Conservation (phyloP, 2,329 filamentous ascomycete genomes). For the Nothomitra cinnamomea region DNA sequence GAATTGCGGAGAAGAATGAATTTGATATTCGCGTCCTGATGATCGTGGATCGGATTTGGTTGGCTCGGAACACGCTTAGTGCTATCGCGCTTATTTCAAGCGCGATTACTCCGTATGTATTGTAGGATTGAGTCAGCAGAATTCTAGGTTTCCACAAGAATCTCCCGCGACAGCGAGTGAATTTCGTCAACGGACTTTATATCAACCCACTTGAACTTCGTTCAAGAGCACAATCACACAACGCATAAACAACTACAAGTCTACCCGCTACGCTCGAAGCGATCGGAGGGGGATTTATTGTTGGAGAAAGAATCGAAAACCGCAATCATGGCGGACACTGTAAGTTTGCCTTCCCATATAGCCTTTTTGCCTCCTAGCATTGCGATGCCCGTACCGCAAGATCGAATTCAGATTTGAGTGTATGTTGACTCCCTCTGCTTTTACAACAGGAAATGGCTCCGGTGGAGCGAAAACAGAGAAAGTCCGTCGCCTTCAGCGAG, state of each 20-base stretch:
- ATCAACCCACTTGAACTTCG: no score
- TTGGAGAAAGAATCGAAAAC: conserved; percentile 7
- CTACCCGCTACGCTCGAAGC: no score
- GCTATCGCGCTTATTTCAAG: conserved; percentile 1
- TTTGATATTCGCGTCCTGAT: no score
- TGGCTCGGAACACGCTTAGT: not conserved
- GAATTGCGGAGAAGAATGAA: no score
- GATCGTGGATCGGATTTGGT: no score
- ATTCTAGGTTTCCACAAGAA: not conserved
- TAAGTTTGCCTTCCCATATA: conserved; percentile 12
- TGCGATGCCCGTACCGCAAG: not conserved
- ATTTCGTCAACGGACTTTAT: no score
- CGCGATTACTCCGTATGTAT: not conserved
- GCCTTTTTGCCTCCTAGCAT: not conserved
- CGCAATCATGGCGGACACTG: conserved; percentile 35
- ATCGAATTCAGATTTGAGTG: not conserved
- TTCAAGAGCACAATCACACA: no score
- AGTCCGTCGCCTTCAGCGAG: conserved; percentile 87
- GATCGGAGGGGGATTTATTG: no score
- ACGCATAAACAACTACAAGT: no score
- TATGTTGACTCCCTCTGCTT: not conserved
- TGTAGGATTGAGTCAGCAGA: not conserved
- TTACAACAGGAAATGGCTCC: conserved; percentile 25
- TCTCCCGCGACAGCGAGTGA: not conserved
- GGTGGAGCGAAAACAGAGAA: conserved; percentile 56